Conservation (phyloP, 768 basidiomycete species). For the Lentinula detonsa region DNA sequence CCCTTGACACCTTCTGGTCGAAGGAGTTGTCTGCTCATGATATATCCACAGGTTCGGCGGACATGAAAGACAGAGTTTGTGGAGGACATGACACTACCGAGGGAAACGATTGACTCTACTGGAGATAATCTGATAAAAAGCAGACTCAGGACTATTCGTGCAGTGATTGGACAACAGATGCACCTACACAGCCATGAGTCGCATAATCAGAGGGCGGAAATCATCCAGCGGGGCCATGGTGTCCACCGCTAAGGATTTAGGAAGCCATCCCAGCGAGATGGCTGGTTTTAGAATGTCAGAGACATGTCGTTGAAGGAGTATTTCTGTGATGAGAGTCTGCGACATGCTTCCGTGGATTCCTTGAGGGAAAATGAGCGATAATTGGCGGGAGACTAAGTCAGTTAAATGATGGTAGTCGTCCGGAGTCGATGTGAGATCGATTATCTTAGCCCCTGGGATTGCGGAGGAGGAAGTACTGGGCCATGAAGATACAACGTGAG, state of each 20-base stretch:
- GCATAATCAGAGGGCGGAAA: constrained; percentile 45
- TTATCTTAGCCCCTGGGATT: constrained; percentile 25
- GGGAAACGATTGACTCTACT: constrained; percentile 56
- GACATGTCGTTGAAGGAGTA: constrained; percentile 49
- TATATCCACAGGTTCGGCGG: constrained; percentile 50
- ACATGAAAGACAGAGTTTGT: constrained; percentile 42
- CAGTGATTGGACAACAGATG: constrained; percentile 11
- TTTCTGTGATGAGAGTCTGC: constrained; percentile 56
- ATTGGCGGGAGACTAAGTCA: constrained; percentile 33
- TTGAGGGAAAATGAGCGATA: constrained; percentile 46
- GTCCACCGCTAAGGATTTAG: constrained; percentile 36
- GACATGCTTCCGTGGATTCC: constrained; percentile 42
- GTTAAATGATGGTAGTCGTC: constrained; percentile 40
- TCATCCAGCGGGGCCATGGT: constrained; percentile 34
- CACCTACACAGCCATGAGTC: constrained; percentile 58
- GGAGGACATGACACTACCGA: constrained; percentile 53
- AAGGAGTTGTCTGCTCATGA: constrained; percentile 66
- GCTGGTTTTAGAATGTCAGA: constrained; percentile 54
- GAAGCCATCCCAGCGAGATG: constrained; percentile 70
- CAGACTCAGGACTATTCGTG: constrained; percentile 36
- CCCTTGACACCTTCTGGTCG: constrained; percentile 67
- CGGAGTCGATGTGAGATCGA: constrained; percentile 36
- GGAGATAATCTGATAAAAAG: constrained; percentile 60
- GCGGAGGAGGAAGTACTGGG: constrained; percentile 19
- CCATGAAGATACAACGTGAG: constrained; percentile 35